phyloP scores from a whole-genome alignment of 176 grass and related monocot genomes.

The Areca catechu region DNA sequence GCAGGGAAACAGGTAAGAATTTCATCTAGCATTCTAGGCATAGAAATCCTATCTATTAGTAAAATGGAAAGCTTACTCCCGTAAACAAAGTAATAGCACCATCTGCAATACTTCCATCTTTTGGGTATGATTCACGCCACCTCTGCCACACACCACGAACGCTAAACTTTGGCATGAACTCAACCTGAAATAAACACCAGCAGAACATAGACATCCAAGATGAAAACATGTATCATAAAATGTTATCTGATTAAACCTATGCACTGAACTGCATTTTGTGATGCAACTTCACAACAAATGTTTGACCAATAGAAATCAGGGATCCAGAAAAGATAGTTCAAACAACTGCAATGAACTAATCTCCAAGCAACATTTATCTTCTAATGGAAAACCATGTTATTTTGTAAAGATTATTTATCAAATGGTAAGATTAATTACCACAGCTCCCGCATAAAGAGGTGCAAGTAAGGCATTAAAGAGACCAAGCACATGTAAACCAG shows the following conservation, averaged over 20 bases:
- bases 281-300: too few species aligned
- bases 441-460: conserved; percentile 85
- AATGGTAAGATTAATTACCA: conserved; percentile 32
- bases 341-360: too few species aligned
- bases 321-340: too few species aligned
- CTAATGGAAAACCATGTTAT: too few species aligned
- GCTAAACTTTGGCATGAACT: conserved; percentile 92
- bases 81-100: conserved; percentile 92
- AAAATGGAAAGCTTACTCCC: conserved; percentile 45
- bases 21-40: too few species aligned
- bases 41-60: neutral
- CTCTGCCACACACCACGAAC: conserved; percentile 90
- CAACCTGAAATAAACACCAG: conserved; percentile 45
- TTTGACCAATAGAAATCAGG: too few species aligned
- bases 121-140: conserved; percentile 83
- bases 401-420: too few species aligned
- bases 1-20: too few species aligned
- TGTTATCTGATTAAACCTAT: too few species aligned
- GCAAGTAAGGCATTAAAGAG: conserved; percentile 95
- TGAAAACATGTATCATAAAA: neutral
- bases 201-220: conserved; percentile 24
- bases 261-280: too few species aligned
- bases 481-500: conserved; percentile 86
- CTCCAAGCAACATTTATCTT: too few species aligned
- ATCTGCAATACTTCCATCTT: conserved; percentile 32